A percentile compares a stretch with the other conserved stretches of the same genome.
Evolutionary conservation across 164 flowering plant genomes (phyloP).

Genomic region (Liriodendron chinense): DNA sequence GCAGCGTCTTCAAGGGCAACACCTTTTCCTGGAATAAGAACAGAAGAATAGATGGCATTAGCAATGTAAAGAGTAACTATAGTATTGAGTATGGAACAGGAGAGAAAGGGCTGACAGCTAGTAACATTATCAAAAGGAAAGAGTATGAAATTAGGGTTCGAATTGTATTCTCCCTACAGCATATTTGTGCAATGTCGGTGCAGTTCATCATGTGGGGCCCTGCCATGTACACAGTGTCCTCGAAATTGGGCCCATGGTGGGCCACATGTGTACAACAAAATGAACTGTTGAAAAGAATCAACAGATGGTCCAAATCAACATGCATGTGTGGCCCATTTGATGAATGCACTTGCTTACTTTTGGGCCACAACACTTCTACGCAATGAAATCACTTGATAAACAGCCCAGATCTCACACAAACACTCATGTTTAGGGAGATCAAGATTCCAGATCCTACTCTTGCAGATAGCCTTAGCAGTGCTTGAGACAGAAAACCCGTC

Average conservation of each 20-base stretch:
- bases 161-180: neutral
- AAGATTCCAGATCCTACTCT: neutral
- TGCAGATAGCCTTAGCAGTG: neutral
- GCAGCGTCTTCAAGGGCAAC: constrained; percentile 42
- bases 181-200: neutral
- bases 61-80: no score
- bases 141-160: neutral
- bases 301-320: neutral
- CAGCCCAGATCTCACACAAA: neutral
- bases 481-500: neutral
- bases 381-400: neutral
- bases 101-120: neutral
- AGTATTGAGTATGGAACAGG: neutral
- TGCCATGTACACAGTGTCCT: neutral
- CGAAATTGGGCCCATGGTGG: neutral
- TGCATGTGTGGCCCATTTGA: neutral
- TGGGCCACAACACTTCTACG: neutral
- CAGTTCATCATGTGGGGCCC: neutral
- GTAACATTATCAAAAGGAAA: neutral
- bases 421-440: neutral
- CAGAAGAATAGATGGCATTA: neutral
- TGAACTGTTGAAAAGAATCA: neutral
- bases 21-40: constrained; percentile 48
- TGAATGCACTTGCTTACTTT: no score
- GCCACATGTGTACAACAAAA: neutral